Conservation (phyloP, 1,139 yeast species). For the Pichia norvegensis region DNA sequence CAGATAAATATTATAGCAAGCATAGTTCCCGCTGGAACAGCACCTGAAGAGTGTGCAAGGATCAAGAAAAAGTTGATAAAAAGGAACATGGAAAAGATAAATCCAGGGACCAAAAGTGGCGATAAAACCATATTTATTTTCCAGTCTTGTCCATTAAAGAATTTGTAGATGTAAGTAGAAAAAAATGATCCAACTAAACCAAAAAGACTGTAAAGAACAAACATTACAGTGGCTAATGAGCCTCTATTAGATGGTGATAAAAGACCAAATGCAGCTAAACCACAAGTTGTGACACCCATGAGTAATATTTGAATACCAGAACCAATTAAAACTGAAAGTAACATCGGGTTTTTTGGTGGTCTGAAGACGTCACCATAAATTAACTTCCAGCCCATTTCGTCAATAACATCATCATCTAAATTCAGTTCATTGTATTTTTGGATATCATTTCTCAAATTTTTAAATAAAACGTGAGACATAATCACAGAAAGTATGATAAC, state of each 20-base stretch:
- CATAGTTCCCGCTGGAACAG: slow-evolving; percentile 90
- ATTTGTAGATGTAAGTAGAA: slow-evolving; percentile 79
- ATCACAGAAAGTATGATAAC: slow-evolving; percentile 71
- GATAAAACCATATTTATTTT: slow-evolving; percentile 75
- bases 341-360: slow-evolving; percentile 63
- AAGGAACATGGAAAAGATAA: slow-evolving; percentile 54
- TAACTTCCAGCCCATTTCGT: slow-evolving; percentile 96
- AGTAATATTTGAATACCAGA: slow-evolving; percentile 79
- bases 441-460: slow-evolving; percentile 80
- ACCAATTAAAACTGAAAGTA: slow-evolving; percentile 76
- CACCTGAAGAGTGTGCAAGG: slow-evolving; percentile 79
- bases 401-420: slow-evolving; percentile 74
- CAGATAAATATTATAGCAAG: slow-evolving; percentile 72
- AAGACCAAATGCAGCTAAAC: slow-evolving; percentile 81
- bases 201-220: slow-evolving; percentile 69
- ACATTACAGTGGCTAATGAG: slow-evolving; percentile 82
- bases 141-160: slow-evolving; percentile 91
- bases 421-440: slow-evolving; percentile 83
- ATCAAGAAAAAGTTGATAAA: slow-evolving; percentile 77
- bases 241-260: slow-evolving; percentile 95
- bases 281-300: slow-evolving; percentile 68
- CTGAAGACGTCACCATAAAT: slow-evolving; percentile 95
- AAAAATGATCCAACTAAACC: slow-evolving; percentile 79
- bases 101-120: slow-evolving; percentile 79
- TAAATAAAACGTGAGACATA: slow-evolving; percentile 70